Base-by-base conservation (phyloP, 257 asterid species). In the Rehmannia glutinosa region DNA sequence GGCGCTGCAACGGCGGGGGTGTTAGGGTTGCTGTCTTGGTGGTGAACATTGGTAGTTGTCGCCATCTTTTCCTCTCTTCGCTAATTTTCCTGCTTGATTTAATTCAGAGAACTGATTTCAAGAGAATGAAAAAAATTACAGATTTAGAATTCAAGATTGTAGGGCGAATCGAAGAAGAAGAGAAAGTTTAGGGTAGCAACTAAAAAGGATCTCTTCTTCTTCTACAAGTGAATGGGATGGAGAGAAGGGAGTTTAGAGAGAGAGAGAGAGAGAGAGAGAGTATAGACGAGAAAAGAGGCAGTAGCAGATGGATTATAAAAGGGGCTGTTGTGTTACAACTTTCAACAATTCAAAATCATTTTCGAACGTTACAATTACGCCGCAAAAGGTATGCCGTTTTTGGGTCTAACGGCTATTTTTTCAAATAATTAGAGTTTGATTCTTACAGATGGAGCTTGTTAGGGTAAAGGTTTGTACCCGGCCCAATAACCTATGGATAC, bases 21-120 rank as follows among this genome's bases (percentile, higher is more conserved):
- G 79, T 80, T 89, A 38, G 85, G 85, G 75, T 78, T 86, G 72
- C 74, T 82, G 77, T 83, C 91, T 45, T 85, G 87, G 71, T 69
- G 81, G 78, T 24, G 74, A 15, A 63, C 66, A 43, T 82, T 81
- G 71, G 77, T 87, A 17, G 79, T 70, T 30, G 92, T 39, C 1
- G 96, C 87, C 94, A 86, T 90, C 47, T 42, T 38, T 52, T 43
- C 17, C 58, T 21, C 15, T 45, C 15, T 32, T 56, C 42, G 33
- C 17, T 12, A 2, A 21, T 13, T 53, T 59, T 25, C 13, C 21
- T 21, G 42, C n/a, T n/a, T n/a, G n/a, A n/a, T n/a, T n/a, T n/a
- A n/a, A n/a, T n/a, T n/a, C n/a, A n/a, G n/a, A n/a, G n/a, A n/a
- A n/a, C n/a, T n/a, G n/a, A n/a, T n/a, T n/a, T 52, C 36, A 36